Base-by-base conservation (phyloP, 192 early-diverging fungal genomes). In the Backusella morwellensis region DNA sequence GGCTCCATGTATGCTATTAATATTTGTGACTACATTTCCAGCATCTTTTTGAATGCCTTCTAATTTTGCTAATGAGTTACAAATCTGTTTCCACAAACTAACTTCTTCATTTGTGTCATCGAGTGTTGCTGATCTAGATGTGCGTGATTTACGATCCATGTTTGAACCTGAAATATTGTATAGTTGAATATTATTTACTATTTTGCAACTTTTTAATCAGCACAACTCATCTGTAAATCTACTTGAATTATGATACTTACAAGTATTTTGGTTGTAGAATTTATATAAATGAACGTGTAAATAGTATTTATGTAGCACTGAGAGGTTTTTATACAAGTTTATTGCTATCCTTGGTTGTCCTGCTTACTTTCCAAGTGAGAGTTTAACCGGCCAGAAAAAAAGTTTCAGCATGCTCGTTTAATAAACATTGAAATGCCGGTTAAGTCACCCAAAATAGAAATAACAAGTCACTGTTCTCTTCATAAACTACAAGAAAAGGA, bases 131-230 rank as follows among this genome's bases (percentile, higher is more conserved):
- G 80, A 77, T 47, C 80, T 70, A 40, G 80, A 81, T 34, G 80
- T 77, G 21, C 80, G 75, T 32, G 80, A 81, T 77, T 81, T 81
- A 23, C 80, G 71, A 77, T 81, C 80, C 80, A 81, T 81, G 29
- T 6, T 23, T 71, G 35, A 68, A 34, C 35, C 35, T 36, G 34
- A 35, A 36, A 50, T 50, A 17, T 50, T 50, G 19, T 50, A 50
- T 40, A n/a, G 2, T 1, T 50, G 47, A 50, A n/a, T 50, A n/a
- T 50, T 50, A 50, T 50, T 17, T 50, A 50, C 19, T 50, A n/a
- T 21, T 50, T 50, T 50, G 15, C 19, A n/a, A n/a, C 47, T n/a
- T n/a, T 50, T 50, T 50, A 50, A 50, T n/a, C 47, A 50, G 47
- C n/a, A 17, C 47, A 50, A n/a, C 21, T 50, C 47, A 50, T 26